Conservation (phyloP, 176 grass and related monocot genomes). For the Triticum dicoccoides region DNA sequence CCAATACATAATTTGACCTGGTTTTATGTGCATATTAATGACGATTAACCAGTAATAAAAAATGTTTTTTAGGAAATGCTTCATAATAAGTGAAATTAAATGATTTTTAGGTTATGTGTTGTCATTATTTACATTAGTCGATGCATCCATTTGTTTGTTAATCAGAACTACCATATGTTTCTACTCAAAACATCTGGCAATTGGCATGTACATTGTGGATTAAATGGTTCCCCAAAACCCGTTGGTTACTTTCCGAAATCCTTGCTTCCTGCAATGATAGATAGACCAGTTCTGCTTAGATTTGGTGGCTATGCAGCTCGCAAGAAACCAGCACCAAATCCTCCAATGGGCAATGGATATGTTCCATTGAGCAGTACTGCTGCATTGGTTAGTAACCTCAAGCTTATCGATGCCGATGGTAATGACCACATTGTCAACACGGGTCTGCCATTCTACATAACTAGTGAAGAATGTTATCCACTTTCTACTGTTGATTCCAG, state of each 20-base stretch:
- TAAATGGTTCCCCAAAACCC: background rate
- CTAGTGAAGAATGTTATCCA: too few relatives aligned
- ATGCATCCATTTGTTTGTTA: background rate
- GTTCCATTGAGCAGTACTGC: background rate
- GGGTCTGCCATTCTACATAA: too few relatives aligned
- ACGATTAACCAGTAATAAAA: too few relatives aligned
- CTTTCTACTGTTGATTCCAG: background rate
- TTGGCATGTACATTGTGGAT: background rate
- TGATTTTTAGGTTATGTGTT: background rate
- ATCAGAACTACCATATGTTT: background rate
- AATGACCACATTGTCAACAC: background rate
- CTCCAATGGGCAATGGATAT: background rate
- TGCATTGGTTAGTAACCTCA: background rate
- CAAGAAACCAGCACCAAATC: background rate
- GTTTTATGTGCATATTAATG: too few relatives aligned
- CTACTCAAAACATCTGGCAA: background rate
- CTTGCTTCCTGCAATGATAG: background rate
- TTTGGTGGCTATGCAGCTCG: background rate
- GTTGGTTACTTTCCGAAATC: background rate
- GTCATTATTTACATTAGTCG: background rate
- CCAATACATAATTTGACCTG: too few relatives aligned
- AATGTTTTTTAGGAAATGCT: background rate
- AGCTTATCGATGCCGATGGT: background rate
- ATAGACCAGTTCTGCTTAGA: background rate
- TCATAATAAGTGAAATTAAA: background rate